Base-by-base conservation (phyloP, 768 basidiomycete genomes). In the Termitomyces sp. region DNA sequence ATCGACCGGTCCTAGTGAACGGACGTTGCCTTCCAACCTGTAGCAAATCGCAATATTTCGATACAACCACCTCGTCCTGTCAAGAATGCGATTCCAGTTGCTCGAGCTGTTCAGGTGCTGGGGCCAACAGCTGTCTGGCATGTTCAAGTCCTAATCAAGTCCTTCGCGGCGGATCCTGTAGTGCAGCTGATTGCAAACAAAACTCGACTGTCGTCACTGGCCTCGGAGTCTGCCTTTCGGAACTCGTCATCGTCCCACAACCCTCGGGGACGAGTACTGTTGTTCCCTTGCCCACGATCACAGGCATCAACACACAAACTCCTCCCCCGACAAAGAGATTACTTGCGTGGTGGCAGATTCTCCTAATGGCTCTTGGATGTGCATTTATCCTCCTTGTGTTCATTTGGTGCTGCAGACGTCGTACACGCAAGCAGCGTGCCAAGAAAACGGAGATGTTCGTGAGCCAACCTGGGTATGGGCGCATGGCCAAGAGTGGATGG, bases 11-110 rank as follows among this genome's bases (percentile, higher is more conserved):
- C n/a, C 80, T 85, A 20, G 77, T 78, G 9, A 84, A 79, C 58
- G 90, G 90, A 9, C 84, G 91, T 57, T 93, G 91, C 63, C 76
- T 93, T 36, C 80, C 86, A 14, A 88, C 87, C 5, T 93, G 92
- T 66, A 77, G 77, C 69, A 79, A 84, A 69, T 74, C 75, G 14
- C 80, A 90, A 66, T 92, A 81, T 69, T 87, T 90, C 64, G 88
- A 92, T 69, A 66, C 74, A 7, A 78, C 83, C 0, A 78, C 84
- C 2, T 79, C 78, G 22, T 73, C 78, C 0, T 93, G 91, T 66
- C 76, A 83, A 61, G 64, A 78, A 0, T 92, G 91, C 66, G 89
- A 92, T 64, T 70, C 80, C 4, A 82, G 79, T 57, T 88, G 87
- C 66, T 78, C 84, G 26, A 80, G 79, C 65, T 91, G 87, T 60